Evolutionary conservation across 2,329 filamentous ascomycete species (phyloP).

Genomic region (Aureobasidium sp.): DNA sequence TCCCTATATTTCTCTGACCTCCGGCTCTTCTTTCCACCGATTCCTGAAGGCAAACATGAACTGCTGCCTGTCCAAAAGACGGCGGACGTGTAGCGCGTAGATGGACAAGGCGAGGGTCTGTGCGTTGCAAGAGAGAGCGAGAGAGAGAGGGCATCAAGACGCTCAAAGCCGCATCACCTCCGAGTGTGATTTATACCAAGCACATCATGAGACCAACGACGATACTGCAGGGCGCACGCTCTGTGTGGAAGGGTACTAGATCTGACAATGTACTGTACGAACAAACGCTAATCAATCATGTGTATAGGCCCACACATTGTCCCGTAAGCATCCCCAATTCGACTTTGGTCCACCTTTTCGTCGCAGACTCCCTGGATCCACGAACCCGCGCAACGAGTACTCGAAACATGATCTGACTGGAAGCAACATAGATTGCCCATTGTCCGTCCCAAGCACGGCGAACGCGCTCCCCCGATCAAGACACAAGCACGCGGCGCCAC

Average conservation of each 20-base stretch:
- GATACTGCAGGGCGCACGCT: constrained; percentile 61
- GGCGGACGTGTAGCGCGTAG: constrained; percentile 13
- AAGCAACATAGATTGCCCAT: constrained; percentile 52
- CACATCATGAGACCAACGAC: constrained; percentile 19
- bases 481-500: constrained; percentile 84
- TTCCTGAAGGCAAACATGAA: constrained; percentile 4
- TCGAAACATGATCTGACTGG: not conserved
- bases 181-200: constrained; percentile 2
- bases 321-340: constrained; percentile 47
- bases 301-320: constrained; percentile 60
- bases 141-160: not conserved
- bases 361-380: constrained; percentile 9
- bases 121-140: constrained; percentile 9
- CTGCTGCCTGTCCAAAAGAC: constrained; percentile 10
- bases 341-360: constrained; percentile 3
- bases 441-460: constrained; percentile 51
- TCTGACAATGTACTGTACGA: not conserved
- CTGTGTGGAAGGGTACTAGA: constrained; percentile 75
- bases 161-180: constrained; percentile 9
- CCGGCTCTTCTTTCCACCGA: not conserved
- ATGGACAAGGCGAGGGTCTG: constrained; percentile 1
- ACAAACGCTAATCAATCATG: not conserved
- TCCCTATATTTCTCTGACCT: not conserved
- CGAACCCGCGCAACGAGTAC: not conserved
- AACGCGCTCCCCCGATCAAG: constrained; percentile 64